Conservation (phyloP, 108 stramenopile species). For the Skeletonema potamos region DNA sequence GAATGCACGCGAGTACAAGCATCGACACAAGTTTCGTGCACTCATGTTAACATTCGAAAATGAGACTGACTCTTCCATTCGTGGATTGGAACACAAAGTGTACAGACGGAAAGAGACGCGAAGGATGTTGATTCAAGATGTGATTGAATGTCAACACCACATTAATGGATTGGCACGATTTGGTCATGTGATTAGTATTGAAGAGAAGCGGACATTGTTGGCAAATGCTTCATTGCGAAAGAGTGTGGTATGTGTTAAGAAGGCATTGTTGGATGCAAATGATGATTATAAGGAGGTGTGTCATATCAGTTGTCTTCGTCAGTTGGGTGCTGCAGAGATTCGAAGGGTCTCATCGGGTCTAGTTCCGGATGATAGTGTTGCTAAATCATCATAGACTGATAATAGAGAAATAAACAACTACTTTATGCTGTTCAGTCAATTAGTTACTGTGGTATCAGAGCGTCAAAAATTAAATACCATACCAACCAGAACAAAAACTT, state of each 20-base stretch:
- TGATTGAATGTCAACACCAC: slow-evolving; percentile 33
- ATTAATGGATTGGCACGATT: slow-evolving; percentile 18
- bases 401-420: too few species aligned
- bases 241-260: neutral
- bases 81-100: slow-evolving; percentile 36
- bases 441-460: too few species aligned
- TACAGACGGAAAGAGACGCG: slow-evolving; percentile 19
- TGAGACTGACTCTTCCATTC: slow-evolving; percentile 13
- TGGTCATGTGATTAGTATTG: slow-evolving; percentile 3
- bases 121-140: slow-evolving; percentile 13
- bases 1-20: neutral
- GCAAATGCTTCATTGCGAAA: slow-evolving; percentile 24
- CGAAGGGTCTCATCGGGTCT: neutral
- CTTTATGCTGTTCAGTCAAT: too few species aligned
- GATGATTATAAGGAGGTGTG: slow-evolving; percentile 21
- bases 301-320: neutral
- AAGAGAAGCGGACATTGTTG: slow-evolving; percentile 5
- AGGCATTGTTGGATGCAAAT: slow-evolving; percentile 17
- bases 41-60: slow-evolving; percentile 20
- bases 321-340: neutral
- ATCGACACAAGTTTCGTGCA: slow-evolving; percentile 7
- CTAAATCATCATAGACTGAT: neutral
- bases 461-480: too few species aligned
- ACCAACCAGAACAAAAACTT: too few species aligned
- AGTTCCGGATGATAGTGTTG: neutral